A percentile compares a stretch with the other conserved stretches of the same genome.
These are phyloP conservation scores for Amphichorda felina DNA, from an alignment of 2,329 filamentous ascomycete species.

Conservation along the genomic window DNA sequence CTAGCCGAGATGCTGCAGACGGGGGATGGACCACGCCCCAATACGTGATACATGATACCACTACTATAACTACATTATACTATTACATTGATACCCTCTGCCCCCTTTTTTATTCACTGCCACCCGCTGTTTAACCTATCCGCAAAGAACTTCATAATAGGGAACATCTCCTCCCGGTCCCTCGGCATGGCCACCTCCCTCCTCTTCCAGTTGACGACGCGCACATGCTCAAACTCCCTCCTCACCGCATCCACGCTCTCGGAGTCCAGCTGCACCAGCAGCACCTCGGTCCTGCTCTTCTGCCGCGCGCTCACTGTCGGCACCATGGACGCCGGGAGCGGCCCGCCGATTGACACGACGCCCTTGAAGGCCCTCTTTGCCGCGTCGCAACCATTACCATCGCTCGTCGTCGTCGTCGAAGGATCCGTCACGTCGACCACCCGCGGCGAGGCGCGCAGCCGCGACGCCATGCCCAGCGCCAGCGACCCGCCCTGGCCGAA, in stretches of 20 bases:
- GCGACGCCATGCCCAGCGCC: slow-evolving; percentile 42
- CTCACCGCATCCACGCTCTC: slow-evolving; percentile 53
- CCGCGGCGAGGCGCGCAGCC: slow-evolving; percentile 10
- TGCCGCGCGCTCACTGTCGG: slow-evolving; percentile 27
- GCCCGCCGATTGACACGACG: slow-evolving; percentile 50
- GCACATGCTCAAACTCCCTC: slow-evolving; percentile 53
- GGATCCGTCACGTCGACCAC: slow-evolving; percentile 8
- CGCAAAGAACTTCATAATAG: slow-evolving; percentile 77
- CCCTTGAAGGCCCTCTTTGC: too few relatives aligned
- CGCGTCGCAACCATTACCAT: too few relatives aligned
- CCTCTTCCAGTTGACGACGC: slow-evolving; percentile 58
- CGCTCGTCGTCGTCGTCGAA: slow-evolving; percentile 5
- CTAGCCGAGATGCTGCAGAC: slow-evolving; percentile 69
- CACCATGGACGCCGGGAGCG: slow-evolving; percentile 40
- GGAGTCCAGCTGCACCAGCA: slow-evolving; percentile 50
- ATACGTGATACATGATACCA: not conserved
- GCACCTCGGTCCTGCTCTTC: slow-evolving; percentile 51
- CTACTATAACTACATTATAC: not conserved
- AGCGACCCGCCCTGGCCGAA: slow-evolving; percentile 57
- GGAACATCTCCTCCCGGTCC: slow-evolving; percentile 73
- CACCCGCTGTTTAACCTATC: slow-evolving; percentile 37
- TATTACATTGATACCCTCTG: not conserved
- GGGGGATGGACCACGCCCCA: slow-evolving; percentile 11
- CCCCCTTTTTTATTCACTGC: slow-evolving; percentile 2
- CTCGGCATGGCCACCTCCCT: slow-evolving; percentile 72